phyloP scores from a whole-genome alignment of 2,329 filamentous ascomycete genomes.

The Rhynchosporium agropyri region DNA sequence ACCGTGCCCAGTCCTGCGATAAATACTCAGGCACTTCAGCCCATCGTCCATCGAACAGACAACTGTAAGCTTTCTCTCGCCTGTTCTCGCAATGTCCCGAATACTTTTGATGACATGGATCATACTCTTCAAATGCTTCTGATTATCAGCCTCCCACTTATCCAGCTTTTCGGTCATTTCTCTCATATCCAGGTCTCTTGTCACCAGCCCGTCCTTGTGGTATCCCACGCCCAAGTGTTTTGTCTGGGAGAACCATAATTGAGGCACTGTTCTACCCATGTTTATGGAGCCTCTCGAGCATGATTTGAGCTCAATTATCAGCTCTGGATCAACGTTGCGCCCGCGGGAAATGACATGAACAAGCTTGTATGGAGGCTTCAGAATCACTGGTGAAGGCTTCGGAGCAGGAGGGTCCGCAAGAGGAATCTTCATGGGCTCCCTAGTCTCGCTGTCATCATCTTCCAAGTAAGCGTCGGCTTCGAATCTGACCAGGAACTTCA shows the following conservation, averaged over 20 bases:
- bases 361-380: slow-evolving; percentile 20
- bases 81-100: slow-evolving; percentile 15
- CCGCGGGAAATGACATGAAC: slow-evolving; percentile 21
- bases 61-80: slow-evolving; percentile 16
- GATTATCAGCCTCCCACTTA: slow-evolving; percentile 20
- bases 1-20: background rate
- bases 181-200: slow-evolving; percentile 14
- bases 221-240: slow-evolving; percentile 18
- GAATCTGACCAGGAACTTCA: slow-evolving; percentile 20
- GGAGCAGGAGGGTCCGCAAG: slow-evolving; percentile 15
- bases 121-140: slow-evolving; percentile 18
- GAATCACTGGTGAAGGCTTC: slow-evolving; percentile 16
- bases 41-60: slow-evolving; percentile 18
- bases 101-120: slow-evolving; percentile 17
- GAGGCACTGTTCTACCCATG: slow-evolving; percentile 15
- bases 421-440: slow-evolving; percentile 8
- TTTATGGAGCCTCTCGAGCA: slow-evolving; percentile 19
- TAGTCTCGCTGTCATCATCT: slow-evolving; percentile 10
- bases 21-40: slow-evolving; percentile 14
- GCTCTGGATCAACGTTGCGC: slow-evolving; percentile 10
- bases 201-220: slow-evolving; percentile 20
- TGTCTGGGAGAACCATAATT: slow-evolving; percentile 22
- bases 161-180: slow-evolving; percentile 19
- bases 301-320: slow-evolving; percentile 21
- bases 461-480: slow-evolving; percentile 23